phyloP scores from a whole-genome alignment of 192 early-diverging fungal genomes.

The Bifiguratus adelaidae region DNA sequence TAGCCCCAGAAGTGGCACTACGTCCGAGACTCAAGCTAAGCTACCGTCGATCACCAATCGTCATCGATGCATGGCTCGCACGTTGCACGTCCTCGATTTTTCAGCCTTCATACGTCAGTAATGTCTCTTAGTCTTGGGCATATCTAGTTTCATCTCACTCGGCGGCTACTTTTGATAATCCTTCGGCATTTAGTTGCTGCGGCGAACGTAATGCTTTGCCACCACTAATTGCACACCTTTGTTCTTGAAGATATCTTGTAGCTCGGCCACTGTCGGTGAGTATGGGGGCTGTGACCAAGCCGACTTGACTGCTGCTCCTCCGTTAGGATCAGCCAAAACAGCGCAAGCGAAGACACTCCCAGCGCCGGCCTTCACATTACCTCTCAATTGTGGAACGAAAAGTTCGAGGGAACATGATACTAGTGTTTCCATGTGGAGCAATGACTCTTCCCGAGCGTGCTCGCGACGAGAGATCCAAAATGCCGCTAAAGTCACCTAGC shows the following conservation, averaged over 20 bases:
- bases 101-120: too few species aligned
- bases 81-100: too few species aligned
- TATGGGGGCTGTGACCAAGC: not conserved
- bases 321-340: not conserved
- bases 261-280: not conserved
- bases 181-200: too few species aligned
- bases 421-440: constrained; percentile 3
- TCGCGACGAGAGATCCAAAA: not conserved
- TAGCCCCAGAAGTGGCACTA: too few species aligned
- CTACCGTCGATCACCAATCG: too few species aligned
- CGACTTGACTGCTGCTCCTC: not conserved
- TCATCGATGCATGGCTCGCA: too few species aligned
- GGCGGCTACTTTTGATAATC: too few species aligned
- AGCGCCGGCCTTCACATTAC: not conserved
- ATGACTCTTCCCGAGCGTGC: not conserved
- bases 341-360: not conserved
- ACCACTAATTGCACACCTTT: constrained; percentile 2
- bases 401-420: not conserved
- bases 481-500: constrained; percentile 3
- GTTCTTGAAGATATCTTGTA: not conserved
- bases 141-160: too few species aligned
- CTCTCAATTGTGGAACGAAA: not conserved
- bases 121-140: too few species aligned
- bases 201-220: not conserved
- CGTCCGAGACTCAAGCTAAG: too few species aligned